Conservation (phyloP, 306 rosid genomes). For the Oemleria cerasiformis region DNA sequence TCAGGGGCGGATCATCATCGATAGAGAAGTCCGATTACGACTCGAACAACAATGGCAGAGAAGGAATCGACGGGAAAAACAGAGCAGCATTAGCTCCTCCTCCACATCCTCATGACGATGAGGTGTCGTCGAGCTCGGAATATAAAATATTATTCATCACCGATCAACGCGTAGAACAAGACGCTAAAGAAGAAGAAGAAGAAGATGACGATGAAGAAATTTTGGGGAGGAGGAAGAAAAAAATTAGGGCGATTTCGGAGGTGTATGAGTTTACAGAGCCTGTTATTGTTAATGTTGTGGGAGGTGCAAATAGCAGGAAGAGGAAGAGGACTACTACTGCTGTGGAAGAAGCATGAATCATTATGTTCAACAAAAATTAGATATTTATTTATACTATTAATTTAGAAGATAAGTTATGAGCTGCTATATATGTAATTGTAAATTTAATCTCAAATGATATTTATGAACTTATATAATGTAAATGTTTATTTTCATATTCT, state of each 20-base stretch:
- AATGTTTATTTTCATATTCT: no score
- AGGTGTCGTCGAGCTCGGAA: neutral
- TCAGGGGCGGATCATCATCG: neutral
- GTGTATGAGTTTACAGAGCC: slow-evolving; percentile 26
- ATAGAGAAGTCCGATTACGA: neutral
- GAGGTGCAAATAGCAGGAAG: neutral
- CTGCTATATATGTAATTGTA: neutral
- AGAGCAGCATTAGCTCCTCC: neutral
- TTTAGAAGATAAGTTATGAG: no score
- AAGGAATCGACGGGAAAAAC: neutral
- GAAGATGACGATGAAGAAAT: slow-evolving; percentile 14
- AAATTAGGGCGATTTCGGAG: slow-evolving; percentile 12
- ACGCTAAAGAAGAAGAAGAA: neutral
- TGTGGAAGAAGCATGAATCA: neutral
- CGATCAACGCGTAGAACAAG: no score
- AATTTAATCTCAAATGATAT: no score
- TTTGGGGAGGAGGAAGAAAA: slow-evolving; percentile 1
- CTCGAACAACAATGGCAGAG: neutral
- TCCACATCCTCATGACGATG: neutral
- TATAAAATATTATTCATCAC: no score
- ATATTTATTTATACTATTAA: no score
- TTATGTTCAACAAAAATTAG: neutral
- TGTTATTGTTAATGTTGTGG: neutral
- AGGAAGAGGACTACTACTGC: neutral
- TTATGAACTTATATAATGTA: no score